These are phyloP conservation scores for Sorghum bicolor DNA, from an alignment of 176 grass and related monocot genomes.

Conservation along the genomic window DNA sequence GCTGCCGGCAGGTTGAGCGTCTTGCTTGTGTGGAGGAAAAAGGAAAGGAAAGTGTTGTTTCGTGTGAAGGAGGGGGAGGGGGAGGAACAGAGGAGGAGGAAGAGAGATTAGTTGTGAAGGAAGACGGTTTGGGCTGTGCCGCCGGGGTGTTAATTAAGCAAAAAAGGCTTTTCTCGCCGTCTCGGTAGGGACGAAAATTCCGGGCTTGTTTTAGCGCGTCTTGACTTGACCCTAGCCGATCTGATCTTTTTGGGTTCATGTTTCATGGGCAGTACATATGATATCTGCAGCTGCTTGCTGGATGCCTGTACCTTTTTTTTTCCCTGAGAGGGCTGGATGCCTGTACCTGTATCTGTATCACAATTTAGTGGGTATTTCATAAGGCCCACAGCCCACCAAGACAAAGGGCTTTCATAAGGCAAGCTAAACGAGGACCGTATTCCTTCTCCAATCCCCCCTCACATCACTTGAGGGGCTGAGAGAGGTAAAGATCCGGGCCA, in stretches of 20 bases:
- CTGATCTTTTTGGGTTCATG: neutral
- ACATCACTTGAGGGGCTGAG: too few species aligned
- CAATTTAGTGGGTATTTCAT: too few species aligned
- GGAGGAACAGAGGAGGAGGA: neutral
- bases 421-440: too few species aligned
- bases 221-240: neutral
- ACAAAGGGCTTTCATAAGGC: too few species aligned
- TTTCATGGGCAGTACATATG: too few species aligned
- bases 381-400: too few species aligned
- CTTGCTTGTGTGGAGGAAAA: conserved; percentile 29
- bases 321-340: too few species aligned
- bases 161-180: neutral
- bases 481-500: too few species aligned
- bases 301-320: too few species aligned
- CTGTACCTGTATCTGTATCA: too few species aligned
- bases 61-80: neutral
- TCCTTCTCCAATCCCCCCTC: too few species aligned
- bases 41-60: neutral
- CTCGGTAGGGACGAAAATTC: neutral
- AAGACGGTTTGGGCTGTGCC: conserved; percentile 22
- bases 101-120: neutral
- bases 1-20: neutral
- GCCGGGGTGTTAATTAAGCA: conserved; percentile 24
- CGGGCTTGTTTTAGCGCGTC: neutral
- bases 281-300: too few species aligned